These are phyloP conservation scores for Zygosaccharomyces sapae DNA, from an alignment of 1,139 yeast species.

Conservation along the genomic window DNA sequence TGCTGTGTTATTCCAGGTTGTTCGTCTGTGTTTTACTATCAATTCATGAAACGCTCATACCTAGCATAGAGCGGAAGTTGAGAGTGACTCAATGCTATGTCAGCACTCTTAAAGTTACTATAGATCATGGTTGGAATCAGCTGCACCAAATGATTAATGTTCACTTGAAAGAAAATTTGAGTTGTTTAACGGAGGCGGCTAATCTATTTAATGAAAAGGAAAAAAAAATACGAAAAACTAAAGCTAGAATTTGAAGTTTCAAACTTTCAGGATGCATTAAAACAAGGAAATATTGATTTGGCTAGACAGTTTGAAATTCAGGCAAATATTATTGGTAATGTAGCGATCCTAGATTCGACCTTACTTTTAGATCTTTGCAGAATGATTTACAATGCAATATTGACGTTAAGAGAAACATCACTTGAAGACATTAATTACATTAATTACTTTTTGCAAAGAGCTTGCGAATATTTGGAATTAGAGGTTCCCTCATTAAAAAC, in stretches of 20 bases:
- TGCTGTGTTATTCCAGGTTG: slow-evolving; percentile 18
- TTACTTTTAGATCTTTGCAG: slow-evolving; percentile 25
- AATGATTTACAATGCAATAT: slow-evolving; percentile 22
- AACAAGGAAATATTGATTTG: slow-evolving; percentile 21
- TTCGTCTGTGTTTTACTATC: slow-evolving; percentile 24
- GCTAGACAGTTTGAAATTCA: slow-evolving; percentile 22
- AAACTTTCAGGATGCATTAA: slow-evolving; percentile 19
- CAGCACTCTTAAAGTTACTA: slow-evolving; percentile 15
- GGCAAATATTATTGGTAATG: slow-evolving; percentile 14
- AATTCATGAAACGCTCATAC: slow-evolving; percentile 19
- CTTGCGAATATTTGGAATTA: slow-evolving; percentile 12
- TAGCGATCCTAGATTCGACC: slow-evolving; percentile 12
- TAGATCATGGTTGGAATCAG: slow-evolving; percentile 11
- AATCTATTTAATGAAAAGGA: neutral
- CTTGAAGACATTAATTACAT: neutral
- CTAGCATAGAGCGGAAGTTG: slow-evolving; percentile 12
- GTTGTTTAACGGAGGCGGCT: slow-evolving; percentile 8
- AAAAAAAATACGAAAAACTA: slow-evolving; percentile 14
- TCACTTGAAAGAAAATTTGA: slow-evolving; percentile 16
- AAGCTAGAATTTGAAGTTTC: slow-evolving; percentile 21
- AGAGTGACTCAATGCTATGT: slow-evolving; percentile 23
- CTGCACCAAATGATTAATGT: slow-evolving; percentile 11
- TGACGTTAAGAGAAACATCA: slow-evolving; percentile 11
- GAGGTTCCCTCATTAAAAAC: slow-evolving; percentile 15
- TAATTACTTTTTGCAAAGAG: slow-evolving; percentile 14